Percentiles rank a stretch among this genome's conserved stretches.
Evolutionary conservation across 495 filamentous ascomycete genomes (phyloP).

Genomic region (Penicillium goetzii): DNA sequence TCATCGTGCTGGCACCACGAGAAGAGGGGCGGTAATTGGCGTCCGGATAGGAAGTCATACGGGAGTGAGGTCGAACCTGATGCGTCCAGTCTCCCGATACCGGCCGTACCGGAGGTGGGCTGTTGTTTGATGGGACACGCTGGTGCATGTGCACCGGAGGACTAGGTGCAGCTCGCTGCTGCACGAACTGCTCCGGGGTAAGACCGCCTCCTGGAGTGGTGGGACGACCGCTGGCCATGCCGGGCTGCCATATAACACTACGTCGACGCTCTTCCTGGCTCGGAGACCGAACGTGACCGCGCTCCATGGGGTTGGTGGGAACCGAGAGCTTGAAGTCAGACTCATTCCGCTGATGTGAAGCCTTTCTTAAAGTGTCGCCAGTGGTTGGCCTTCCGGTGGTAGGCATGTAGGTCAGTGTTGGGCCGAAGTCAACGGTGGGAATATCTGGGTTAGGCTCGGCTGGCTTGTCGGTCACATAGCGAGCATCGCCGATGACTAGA

Average conservation of each 20-base stretch:
- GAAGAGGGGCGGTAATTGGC: conserved; percentile 55
- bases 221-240: conserved; percentile 53
- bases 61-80: conserved; percentile 50
- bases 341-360: conserved; percentile 46
- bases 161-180: conserved; percentile 70
- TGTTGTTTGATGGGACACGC: conserved; percentile 58
- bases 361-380: conserved; percentile 43
- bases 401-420: conserved; percentile 70
- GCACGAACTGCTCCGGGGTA: conserved; percentile 82
- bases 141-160: conserved; percentile 58
- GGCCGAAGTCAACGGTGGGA: conserved; percentile 84
- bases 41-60: conserved; percentile 41
- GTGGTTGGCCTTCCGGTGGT: conserved; percentile 45
- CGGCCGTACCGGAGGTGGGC: conserved; percentile 46
- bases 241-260: conserved; percentile 81
- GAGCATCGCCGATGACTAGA: conserved; percentile 64
- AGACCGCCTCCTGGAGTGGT: conserved; percentile 50
- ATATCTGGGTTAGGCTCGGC: conserved; percentile 55
- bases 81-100: conserved; percentile 61
- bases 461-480: conserved; percentile 49
- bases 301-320: conserved; percentile 36
- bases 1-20: conserved; percentile 48
- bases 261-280: conserved; percentile 56
- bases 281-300: conserved; percentile 41
- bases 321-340: conserved; percentile 35